Evolutionary conservation across 2,329 filamentous ascomycete species (phyloP), one percentile per base, ranked within the genome.

Genomic region (Sporothrix pseudoabietina): DNA sequence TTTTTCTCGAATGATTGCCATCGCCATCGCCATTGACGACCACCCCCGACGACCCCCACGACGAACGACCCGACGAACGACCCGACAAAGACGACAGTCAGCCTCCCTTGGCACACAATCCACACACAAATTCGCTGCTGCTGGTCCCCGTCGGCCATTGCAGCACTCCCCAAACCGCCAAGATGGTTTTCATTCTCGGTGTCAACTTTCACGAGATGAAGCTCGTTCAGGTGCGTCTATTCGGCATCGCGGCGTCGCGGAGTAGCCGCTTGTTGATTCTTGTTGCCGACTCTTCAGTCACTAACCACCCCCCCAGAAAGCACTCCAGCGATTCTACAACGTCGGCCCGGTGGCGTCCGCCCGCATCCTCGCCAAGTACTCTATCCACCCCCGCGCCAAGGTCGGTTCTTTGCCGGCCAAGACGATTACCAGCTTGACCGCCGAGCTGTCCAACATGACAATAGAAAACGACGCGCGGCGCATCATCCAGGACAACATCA

Each of bases 391-490:
- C 41, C 91, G 89, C 73, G 92, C 93, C 77, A 92, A 90, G 79
- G 86, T 98, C 77, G 92, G 92, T 80, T 87, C 89, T 8, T 84
- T 99, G 26, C 87, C 89, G 61, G 89, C 91, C 74, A 90, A 92
- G 80, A 94, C 94, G 75, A 85, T 97, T 77, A 91, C 93, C 71
- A 91, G 92, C 71, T 86, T 99, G 75, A 96, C 92, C 30, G 92
- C 92, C 69, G 93, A 97, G 79, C 86, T 99, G 55, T 93, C 94
- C 19, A 91, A 90, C 72, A 94, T 99, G 93, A 97, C 92, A 74
- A 93, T 98, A 78, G 96, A 98, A 82, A 97, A 92, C 81, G 94
- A 98, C 79, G 86, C 97, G 76, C 86, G 90, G 79, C 88, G 92
- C 80, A 84, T 93, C 74, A 83, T 98, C 52, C 87, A 91, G 78